Percentiles rank a stretch among this genome's conserved stretches.
Evolutionary conservation across 257 asterid genomes (phyloP).

Genomic region (Gentiana dahurica): DNA sequence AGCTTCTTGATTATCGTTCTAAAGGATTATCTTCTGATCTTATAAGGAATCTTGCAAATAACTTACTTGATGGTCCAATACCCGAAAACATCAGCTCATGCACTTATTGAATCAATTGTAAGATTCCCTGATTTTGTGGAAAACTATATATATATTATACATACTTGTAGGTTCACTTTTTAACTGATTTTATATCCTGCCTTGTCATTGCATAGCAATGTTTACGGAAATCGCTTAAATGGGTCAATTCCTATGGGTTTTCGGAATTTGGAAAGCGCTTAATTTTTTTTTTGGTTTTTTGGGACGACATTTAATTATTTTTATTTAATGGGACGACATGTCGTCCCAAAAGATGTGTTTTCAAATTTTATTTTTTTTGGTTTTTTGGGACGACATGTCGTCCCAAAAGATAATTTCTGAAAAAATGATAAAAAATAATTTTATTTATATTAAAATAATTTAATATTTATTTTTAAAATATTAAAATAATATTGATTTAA

Average conservation of each 20-base stretch:
- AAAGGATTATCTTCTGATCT: background rate
- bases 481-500: too few species aligned
- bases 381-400: too few species aligned
- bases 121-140: conserved; percentile 9
- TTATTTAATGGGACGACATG: too few species aligned
- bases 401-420: too few species aligned
- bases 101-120: conserved; percentile 85
- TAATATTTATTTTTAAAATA: too few species aligned
- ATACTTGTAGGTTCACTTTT: background rate
- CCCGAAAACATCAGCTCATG: conserved; percentile 93
- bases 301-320: too few species aligned
- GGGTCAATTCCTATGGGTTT: conserved; percentile 86
- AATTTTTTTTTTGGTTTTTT: too few species aligned
- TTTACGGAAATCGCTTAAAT: conserved; percentile 69
- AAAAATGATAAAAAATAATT: too few species aligned
- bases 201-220: conserved; percentile 41
- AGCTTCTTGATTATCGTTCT: background rate
- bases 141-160: background rate
- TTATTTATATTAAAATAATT: too few species aligned
- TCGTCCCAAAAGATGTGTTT: too few species aligned
- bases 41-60: conserved; percentile 75
- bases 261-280: conserved; percentile 61
- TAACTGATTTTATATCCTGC: background rate
- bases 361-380: too few species aligned
- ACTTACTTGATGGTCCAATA: conserved; percentile 79